Percentiles rank a stretch among this genome's conserved stretches.
phyloP scores from a whole-genome alignment of 1,139 yeast species.

The Hanseniaspora gamundiae region DNA sequence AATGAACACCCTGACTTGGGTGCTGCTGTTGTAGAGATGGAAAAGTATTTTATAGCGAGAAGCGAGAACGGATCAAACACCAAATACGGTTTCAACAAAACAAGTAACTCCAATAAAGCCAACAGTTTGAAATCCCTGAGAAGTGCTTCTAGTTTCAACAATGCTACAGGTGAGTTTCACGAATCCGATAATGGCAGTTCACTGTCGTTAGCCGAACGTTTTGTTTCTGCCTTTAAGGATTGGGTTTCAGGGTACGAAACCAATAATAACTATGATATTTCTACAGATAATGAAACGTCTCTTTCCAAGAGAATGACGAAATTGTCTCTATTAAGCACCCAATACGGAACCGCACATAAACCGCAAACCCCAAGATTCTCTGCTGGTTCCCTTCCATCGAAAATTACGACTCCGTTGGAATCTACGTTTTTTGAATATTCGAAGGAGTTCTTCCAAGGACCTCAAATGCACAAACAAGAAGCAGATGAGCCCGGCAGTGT shows the following conservation, averaged over 20 bases:
- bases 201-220: not conserved
- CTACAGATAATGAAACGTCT: not conserved
- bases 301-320: constrained; percentile 10
- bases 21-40: constrained; percentile 52
- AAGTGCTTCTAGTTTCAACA: not conserved
- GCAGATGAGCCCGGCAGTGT: constrained; percentile 89
- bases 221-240: constrained; percentile 3
- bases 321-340: constrained; percentile 19
- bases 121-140: not conserved
- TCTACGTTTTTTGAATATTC: constrained; percentile 82
- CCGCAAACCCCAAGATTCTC: constrained; percentile 32
- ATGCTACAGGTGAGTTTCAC: not conserved
- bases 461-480: constrained; percentile 82
- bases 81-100: not conserved
- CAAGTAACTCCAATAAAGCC: constrained; percentile 2
- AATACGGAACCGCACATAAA: constrained; percentile 39
- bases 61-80: constrained; percentile 9
- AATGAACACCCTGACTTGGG: constrained; percentile 56
- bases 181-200: not conserved
- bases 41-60: constrained; percentile 46
- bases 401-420: constrained; percentile 45
- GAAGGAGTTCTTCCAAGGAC: constrained; percentile 91
- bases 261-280: not conserved
- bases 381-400: constrained; percentile 18
- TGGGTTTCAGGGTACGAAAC: constrained; percentile 1